Conservation (phyloP, 768 basidiomycete genomes). For the Panaeolus cyanescens region DNA sequence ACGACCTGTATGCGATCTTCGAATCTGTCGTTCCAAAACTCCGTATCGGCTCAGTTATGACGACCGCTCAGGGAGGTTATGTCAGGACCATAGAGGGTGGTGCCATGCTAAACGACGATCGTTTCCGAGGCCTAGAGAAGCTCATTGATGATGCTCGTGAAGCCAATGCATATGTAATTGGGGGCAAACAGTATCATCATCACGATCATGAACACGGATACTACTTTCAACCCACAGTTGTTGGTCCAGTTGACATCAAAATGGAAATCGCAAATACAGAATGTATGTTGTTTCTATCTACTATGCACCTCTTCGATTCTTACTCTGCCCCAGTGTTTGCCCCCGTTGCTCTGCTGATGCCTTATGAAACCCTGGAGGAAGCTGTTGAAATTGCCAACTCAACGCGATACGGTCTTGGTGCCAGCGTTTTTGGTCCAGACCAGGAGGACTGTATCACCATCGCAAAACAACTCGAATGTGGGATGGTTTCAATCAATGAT, state of each 20-base stretch:
- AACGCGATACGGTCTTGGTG: constrained; percentile 88
- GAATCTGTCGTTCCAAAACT: constrained; percentile 64
- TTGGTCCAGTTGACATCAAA: constrained; percentile 70
- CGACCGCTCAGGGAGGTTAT: constrained; percentile 66
- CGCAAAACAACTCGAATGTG: constrained; percentile 82
- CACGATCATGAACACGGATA: constrained; percentile 69
- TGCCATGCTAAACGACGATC: constrained; percentile 77
- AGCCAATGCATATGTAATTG: constrained; percentile 64
- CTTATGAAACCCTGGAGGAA: constrained; percentile 82
- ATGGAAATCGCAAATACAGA: constrained; percentile 84
- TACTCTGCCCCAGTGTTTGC: constrained; percentile 71
- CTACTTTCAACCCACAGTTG: constrained; percentile 87
- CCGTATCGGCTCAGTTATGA: constrained; percentile 77
- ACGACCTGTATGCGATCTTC: constrained; percentile 70
- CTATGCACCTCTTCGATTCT: constrained; percentile 3
- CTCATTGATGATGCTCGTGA: constrained; percentile 71
- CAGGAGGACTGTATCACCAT: constrained; percentile 78
- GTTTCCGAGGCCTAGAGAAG: constrained; percentile 68
- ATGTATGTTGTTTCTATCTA: constrained; percentile 47
- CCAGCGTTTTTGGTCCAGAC: constrained; percentile 91
- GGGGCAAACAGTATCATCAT: constrained; percentile 69
- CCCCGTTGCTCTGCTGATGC: constrained; percentile 85
- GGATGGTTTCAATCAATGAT: constrained; percentile 98
- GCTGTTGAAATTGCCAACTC: constrained; percentile 88
- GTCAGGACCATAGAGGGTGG: constrained; percentile 82